phyloP scores from a whole-genome alignment of 345 rosid species.

The Camelina sativa region DNA sequence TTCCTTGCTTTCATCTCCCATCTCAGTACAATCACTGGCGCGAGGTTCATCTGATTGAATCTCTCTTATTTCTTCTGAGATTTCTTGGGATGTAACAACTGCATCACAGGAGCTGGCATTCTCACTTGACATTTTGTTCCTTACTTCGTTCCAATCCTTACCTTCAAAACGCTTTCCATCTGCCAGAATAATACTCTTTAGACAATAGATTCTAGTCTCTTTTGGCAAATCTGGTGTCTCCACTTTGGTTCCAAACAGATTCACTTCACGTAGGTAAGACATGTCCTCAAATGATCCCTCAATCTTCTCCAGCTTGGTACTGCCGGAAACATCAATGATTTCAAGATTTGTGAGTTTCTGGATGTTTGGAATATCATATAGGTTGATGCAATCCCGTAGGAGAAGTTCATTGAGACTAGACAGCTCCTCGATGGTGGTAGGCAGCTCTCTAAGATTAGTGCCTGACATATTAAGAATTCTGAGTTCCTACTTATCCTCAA shows the following conservation, averaged over 20 bases:
- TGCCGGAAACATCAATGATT: not conserved
- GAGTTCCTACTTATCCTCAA: too few species aligned
- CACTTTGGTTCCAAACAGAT: not conserved
- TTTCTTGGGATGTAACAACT: not conserved
- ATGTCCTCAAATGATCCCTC: not conserved
- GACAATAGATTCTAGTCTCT: not conserved
- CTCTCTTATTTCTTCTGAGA: not conserved
- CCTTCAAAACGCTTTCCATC: not conserved
- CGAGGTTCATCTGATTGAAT: not conserved
- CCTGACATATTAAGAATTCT: too few species aligned
- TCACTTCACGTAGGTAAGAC: not conserved
- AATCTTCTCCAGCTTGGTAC: not conserved
- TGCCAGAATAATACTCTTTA: not conserved
- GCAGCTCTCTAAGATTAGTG: too few species aligned
- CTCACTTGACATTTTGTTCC: not conserved
- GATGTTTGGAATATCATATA: not conserved
- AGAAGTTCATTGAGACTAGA: not conserved
- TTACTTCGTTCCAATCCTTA: not conserved
- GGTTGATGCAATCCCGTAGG: not conserved
- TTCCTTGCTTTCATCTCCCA: not conserved
- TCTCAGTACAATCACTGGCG: too few species aligned
- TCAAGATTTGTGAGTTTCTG: not conserved
- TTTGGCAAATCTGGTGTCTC: not conserved
- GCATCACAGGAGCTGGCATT: not conserved
- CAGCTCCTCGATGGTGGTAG: not conserved